Base-by-base conservation (phyloP, 2,329 filamentous ascomycete species). In the Exophiala dermatitidis region DNA sequence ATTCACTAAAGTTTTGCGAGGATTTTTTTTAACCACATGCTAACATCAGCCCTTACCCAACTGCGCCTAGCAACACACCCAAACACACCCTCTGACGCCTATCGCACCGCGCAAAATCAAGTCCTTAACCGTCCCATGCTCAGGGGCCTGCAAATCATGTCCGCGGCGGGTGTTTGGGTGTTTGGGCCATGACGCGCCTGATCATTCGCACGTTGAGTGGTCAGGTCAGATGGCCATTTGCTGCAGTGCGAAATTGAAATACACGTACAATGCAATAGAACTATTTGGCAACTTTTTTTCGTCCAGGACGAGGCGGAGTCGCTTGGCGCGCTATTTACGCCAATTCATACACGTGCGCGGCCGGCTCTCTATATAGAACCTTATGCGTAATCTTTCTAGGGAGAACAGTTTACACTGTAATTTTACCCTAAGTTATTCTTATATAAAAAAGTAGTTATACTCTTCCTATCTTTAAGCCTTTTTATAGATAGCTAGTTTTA, bases 161-260 rank as follows among this genome's bases (percentile, higher is more conserved):
- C 33, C 36, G 40, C 38, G 19, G 3, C 5, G 3, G 12, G 19
- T 28, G 38, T 26, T 41, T 26, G 12, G 19, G 19, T 19, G 19
- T 41, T 42, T 45, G 31, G 37, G 12, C 36, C 48, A 45, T 44
- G 52, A 52, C 53, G 53, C 53, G 53, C 48, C 53, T 55, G 53
- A 49, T 49, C 48, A 51, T 6, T 33, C 33, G 48, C 49, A 49
- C 48, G 53, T 56, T 46, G 31, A 56, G 53, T 52, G 53, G 50
- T 50, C 53, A 53, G 33, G 33, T 48, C 38, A 41, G 26, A n/a
- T 30, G 42, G 6, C 5, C 19, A 19, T 38, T 26, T 41, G 12
- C 46, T 46, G 12, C 42, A 19, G 19, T 19, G 19, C 19, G 19
- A 19, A 19, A 19, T 19, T 19, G 19, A 19, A 19, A 19, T 19